These are phyloP conservation scores for Diaporthe sp. DNA, from an alignment of 2,329 filamentous ascomycete species.

Conservation along the genomic window DNA sequence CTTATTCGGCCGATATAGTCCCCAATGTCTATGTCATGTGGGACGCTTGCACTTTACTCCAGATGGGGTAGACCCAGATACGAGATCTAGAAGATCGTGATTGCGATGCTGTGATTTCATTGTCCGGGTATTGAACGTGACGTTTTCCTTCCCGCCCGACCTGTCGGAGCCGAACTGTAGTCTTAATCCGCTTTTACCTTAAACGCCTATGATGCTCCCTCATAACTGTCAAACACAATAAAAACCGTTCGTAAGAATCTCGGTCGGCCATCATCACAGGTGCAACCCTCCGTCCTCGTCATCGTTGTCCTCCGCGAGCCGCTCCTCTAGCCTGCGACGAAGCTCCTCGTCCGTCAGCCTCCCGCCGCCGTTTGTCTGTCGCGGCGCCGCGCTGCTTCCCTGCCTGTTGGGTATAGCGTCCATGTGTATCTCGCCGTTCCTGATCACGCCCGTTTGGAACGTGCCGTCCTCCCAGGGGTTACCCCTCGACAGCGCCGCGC, in stretches of 20 bases:
- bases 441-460: constrained; percentile 72
- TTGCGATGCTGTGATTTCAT: constrained; percentile 12
- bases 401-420: constrained; percentile 47
- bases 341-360: constrained; percentile 72
- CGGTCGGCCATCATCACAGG: constrained; percentile 63
- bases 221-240: background rate
- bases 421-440: constrained; percentile 64
- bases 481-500: constrained; percentile 38
- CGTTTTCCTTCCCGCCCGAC: background rate
- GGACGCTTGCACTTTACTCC: background rate
- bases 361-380: constrained; percentile 54
- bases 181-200: background rate
- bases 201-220: constrained; percentile 11
- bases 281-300: constrained; percentile 73
- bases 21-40: background rate
- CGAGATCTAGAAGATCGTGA: background rate
- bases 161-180: background rate
- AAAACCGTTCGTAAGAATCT: background rate
- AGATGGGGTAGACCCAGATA: background rate
- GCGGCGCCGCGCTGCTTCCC: background rate
- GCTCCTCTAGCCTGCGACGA: constrained; percentile 67
- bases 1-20: background rate
- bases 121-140: constrained; percentile 35
- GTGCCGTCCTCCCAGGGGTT: constrained; percentile 74
- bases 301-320: constrained; percentile 61